A percentile compares a stretch with the other conserved stretches of the same genome.
Evolutionary conservation across 2,329 filamentous ascomycete species (phyloP).

Genomic region (Colletotrichum abscissum): DNA sequence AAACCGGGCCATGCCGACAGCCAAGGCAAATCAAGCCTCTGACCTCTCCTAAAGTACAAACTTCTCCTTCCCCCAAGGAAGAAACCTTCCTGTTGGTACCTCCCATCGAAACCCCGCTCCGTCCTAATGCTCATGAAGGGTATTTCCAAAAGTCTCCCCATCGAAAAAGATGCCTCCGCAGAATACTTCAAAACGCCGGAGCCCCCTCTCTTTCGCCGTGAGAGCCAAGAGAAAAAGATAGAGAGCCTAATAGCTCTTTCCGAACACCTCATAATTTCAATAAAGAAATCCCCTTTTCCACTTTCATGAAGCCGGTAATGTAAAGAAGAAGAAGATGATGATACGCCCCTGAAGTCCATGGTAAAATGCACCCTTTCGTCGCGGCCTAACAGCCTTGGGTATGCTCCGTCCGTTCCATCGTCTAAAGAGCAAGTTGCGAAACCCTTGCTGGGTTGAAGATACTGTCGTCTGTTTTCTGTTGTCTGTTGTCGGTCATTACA

Average conservation of each 20-base stretch:
- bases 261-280: neutral
- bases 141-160: neutral
- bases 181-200: neutral
- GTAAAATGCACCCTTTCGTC: neutral
- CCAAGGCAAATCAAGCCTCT: neutral
- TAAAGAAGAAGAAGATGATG: neutral
- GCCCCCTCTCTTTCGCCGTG: neutral
- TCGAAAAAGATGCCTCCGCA: neutral
- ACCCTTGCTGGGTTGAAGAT: neutral
- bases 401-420: neutral
- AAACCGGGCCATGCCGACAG: neutral
- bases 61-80: neutral
- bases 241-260: neutral
- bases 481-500: neutral
- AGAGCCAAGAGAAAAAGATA: neutral
- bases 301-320: neutral
- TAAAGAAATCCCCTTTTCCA: neutral
- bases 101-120: neutral
- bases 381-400: neutral
- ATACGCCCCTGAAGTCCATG: neutral
- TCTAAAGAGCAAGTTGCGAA: neutral
- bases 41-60: neutral
- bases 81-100: too few relatives aligned
- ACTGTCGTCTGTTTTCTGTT: neutral
- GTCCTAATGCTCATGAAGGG: neutral